A percentile compares a stretch with the other conserved stretches of the same genome.
phyloP scores from a whole-genome alignment of 2,329 filamentous ascomycete genomes.

The Ophiosphaerella narmari region DNA sequence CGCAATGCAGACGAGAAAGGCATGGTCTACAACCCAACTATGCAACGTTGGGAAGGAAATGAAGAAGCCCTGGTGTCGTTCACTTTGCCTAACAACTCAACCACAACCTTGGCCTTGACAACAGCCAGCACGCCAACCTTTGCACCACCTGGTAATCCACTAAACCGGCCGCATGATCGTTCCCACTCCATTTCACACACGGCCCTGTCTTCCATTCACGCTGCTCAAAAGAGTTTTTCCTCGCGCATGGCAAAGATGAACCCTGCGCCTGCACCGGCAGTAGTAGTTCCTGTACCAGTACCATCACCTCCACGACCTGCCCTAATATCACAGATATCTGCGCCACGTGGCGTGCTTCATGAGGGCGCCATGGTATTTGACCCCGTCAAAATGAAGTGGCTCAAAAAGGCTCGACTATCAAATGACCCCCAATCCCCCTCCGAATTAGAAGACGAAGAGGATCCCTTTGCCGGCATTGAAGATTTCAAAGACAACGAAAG shows the following conservation, averaged over 20 bases:
- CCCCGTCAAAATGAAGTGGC: conserved; percentile 95
- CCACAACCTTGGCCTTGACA: conserved; percentile 47
- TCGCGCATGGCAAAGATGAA: conserved; percentile 37
- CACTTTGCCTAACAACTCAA: conserved; percentile 56
- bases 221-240: conserved; percentile 48
- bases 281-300: conserved; percentile 52
- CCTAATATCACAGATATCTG: conserved; percentile 88
- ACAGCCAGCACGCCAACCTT: conserved; percentile 48
- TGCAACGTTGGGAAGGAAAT: conserved; percentile 94
- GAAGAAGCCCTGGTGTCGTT: conserved; percentile 83
- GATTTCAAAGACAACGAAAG: conserved; percentile 74
- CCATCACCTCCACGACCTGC: conserved; percentile 65
- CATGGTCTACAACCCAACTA: conserved; percentile 91
- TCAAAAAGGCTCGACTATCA: conserved; percentile 65
- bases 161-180: conserved; percentile 38
- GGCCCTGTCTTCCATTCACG: conserved; percentile 36
- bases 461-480: conserved; percentile 93
- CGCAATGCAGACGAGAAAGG: conserved; percentile 74
- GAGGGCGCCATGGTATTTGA: conserved; percentile 99
- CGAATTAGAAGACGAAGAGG: conserved; percentile 82
- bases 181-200: conserved; percentile 51
- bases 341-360: conserved; percentile 81
- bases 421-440: conserved; percentile 45
- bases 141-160: conserved; percentile 37
- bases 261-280: conserved; percentile 40